Percentiles rank a stretch among this genome's conserved stretches.
phyloP scores from a whole-genome alignment of 768 basidiomycete genomes.

The Exsudoporus frostii region DNA sequence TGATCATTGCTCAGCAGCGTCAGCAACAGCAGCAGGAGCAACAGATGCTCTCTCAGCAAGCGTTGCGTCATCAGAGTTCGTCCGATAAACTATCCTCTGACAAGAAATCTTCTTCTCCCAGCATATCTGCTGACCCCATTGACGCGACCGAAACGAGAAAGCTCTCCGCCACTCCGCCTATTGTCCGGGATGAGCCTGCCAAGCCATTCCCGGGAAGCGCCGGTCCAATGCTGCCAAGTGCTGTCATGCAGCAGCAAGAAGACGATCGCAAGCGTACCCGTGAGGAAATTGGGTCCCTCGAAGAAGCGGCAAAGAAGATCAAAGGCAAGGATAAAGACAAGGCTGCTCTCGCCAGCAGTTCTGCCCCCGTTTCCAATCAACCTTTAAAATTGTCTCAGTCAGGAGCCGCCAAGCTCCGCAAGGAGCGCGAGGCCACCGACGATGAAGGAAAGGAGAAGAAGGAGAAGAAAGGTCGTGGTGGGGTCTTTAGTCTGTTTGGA shows the following conservation, averaged over 20 bases:
- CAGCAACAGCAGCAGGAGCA: slow-evolving; percentile 37
- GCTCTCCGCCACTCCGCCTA: slow-evolving; percentile 72
- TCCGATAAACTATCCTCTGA: slow-evolving; percentile 44
- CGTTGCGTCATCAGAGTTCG: slow-evolving; percentile 43
- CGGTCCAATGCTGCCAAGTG: slow-evolving; percentile 37
- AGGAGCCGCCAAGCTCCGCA: slow-evolving; percentile 39
- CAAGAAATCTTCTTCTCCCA: slow-evolving; percentile 23
- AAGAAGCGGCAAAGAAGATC: slow-evolving; percentile 46
- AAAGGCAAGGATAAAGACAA: slow-evolving; percentile 50
- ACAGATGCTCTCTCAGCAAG: slow-evolving; percentile 24
- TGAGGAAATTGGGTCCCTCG: slow-evolving; percentile 46
- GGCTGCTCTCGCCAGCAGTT: slow-evolving; percentile 28
- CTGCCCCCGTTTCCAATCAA: slow-evolving; percentile 29
- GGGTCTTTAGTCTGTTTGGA: slow-evolving; percentile 76
- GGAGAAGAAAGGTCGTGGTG: slow-evolving; percentile 63
- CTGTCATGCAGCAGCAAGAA: slow-evolving; percentile 44
- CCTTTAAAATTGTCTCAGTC: slow-evolving; percentile 11
- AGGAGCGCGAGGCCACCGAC: slow-evolving; percentile 42
- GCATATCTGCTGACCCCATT: slow-evolving; percentile 55
- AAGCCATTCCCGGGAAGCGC: slow-evolving; percentile 8
- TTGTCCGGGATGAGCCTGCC: slow-evolving; percentile 56
- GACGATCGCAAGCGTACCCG: slow-evolving; percentile 51
- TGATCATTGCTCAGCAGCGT: slow-evolving; percentile 31
- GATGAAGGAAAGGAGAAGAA: slow-evolving; percentile 54
- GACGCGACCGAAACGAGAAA: slow-evolving; percentile 73